Evolutionary conservation across 306 rosid species (phyloP), one percentile per base, ranked within the genome.

Genomic region (Cucumis cinereus): DNA sequence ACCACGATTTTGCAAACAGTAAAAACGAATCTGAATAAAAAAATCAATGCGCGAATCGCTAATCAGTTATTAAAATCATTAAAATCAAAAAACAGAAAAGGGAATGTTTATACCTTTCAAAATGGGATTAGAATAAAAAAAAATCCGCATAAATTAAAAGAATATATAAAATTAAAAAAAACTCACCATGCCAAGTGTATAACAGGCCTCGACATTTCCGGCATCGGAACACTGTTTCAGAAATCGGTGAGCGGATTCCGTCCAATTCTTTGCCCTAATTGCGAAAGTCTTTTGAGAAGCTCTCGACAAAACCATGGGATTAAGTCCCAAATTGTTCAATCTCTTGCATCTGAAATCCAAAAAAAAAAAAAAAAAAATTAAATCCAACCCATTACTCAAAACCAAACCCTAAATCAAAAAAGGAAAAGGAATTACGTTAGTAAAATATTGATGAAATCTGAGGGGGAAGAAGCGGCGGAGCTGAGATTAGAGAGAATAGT

Each of bases 101-200:
- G 10, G 72, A 66, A 66, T 66, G 28, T 66, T n/a, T 2, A 64
- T 67, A 0, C 10, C 73, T 67, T 67, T 4, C 19, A 20, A 40
- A 40, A 40, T 40, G 33, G 28, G 57, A 69, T 24, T 45, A 22
- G 40, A 68, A 68, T 68, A 68, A 63, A 38, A 66, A 19, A 52
- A 52, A 52, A 50, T 45, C 50, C 3, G 16, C 50, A 45, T 4
- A 45, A 50, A 14, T 15, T 4, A 50, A 16, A 49, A 35, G 1
- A 8, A 15, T 2, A 7, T 1, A 67, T 6, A 3, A 47, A 38
- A 50, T 4, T 50, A 20, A 47, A 24, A 52, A 84, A 24, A 52
- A 84, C 96, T 82, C 2, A 93, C 98, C 98, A 93, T 91, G 87
- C 98, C 98, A 12, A 93, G 90, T 74, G 94, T 88, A 74, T 91